A percentile compares a stretch with the other conserved stretches of the same genome.
Evolutionary conservation across 495 filamentous ascomycete species (phyloP).

Genomic region (Tuber melanosporum): DNA sequence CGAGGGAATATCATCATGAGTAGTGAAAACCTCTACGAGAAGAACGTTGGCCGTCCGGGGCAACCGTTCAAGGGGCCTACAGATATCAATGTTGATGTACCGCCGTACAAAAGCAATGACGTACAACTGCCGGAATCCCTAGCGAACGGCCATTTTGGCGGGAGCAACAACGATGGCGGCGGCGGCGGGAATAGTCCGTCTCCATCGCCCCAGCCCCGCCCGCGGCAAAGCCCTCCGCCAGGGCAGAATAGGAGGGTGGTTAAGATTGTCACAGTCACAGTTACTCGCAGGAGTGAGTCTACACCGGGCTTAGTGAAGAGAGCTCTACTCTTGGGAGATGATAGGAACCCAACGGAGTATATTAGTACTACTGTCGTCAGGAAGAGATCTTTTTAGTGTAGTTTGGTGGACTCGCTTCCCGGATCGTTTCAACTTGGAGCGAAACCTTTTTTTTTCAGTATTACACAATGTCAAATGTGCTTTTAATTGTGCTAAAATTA

Average conservation of each 20-base stretch:
- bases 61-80: neutral
- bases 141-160: neutral
- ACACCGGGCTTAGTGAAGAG: neutral
- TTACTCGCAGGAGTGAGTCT: neutral
- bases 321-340: neutral
- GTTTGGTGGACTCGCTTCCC: neutral
- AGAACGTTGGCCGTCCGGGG: neutral
- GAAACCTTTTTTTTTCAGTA: neutral
- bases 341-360: neutral
- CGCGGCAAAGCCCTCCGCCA: neutral
- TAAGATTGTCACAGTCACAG: neutral
- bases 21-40: neutral
- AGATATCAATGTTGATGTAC: neutral
- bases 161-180: neutral
- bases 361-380: too few relatives aligned
- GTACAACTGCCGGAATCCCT: neutral
- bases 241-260: neutral
- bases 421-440: neutral
- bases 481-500: neutral
- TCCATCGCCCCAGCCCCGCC: neutral
- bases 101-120: neutral
- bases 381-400: neutral
- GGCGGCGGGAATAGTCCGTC: neutral
- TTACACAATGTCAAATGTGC: neutral
- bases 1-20: neutral